Conservation (phyloP, 768 basidiomycete species). For the Pleurotus giganteus region DNA sequence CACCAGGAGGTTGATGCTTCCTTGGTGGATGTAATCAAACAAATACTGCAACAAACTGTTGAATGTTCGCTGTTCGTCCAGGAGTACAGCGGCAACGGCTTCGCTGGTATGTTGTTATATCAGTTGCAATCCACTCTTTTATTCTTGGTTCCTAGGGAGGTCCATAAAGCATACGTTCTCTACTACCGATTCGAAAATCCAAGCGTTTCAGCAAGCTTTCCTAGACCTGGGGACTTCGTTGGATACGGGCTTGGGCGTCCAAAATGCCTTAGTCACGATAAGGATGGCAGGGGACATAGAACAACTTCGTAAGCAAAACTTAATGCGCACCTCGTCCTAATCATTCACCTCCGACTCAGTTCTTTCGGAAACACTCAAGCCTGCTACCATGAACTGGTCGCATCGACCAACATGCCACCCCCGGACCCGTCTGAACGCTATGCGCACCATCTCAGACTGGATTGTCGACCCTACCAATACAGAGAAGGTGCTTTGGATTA, state of each 20-base stretch:
- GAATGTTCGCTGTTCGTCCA: slow-evolving; percentile 35
- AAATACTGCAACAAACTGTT: slow-evolving; percentile 28
- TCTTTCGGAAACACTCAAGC: slow-evolving; percentile 1
- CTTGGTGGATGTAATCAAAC: slow-evolving; percentile 16
- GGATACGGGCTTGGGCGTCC: not conserved
- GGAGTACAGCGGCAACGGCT: slow-evolving; percentile 32
- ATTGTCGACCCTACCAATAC: not conserved
- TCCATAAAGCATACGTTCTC: slow-evolving; percentile 2
- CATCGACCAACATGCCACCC: slow-evolving; percentile 8
- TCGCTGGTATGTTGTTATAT: slow-evolving; percentile 22
- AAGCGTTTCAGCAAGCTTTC: not conserved
- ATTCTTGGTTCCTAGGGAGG: not conserved
- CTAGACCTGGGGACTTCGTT: not conserved
- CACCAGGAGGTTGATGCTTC: slow-evolving; percentile 22
- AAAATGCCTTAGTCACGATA: not conserved
- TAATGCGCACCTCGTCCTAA: not conserved
- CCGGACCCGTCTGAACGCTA: not conserved
- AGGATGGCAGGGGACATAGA: not conserved
- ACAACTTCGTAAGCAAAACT: not conserved
- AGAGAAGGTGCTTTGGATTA: slow-evolving; percentile 16
- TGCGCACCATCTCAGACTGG: slow-evolving; percentile 8
- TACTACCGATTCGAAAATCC: not conserved
- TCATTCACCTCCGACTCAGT: not conserved
- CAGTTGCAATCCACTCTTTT: not conserved
- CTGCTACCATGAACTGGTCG: slow-evolving; percentile 6